Evolutionary conservation across 2,329 filamentous ascomycete genomes (phyloP).

Genomic region (Tricladium varicosporioides): DNA sequence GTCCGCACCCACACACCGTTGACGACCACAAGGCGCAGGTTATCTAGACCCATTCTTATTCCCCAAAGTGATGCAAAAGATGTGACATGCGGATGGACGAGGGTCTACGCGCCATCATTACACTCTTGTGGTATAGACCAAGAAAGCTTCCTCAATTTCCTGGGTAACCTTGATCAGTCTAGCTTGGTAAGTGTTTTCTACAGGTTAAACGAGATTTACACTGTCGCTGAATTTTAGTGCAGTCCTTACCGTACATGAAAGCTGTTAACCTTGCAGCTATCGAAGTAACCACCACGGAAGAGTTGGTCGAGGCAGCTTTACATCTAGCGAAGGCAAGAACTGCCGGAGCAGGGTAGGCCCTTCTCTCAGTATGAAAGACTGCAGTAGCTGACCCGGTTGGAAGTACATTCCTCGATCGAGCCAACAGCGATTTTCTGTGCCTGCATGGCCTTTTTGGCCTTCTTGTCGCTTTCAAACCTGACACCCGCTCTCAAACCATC

Average conservation of each 20-base stretch:
- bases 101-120: not conserved
- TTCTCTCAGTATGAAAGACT: not conserved
- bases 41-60: not conserved
- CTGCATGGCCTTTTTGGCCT: not conserved
- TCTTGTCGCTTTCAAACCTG: not conserved
- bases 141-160: not conserved
- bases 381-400: not conserved
- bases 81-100: not conserved
- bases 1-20: too few species aligned
- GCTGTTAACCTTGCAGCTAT: conserved; percentile 1
- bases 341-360: not conserved
- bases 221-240: not conserved
- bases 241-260: not conserved
- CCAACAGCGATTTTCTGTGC: not conserved
- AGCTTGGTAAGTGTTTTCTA: not conserved
- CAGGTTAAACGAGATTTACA: not conserved
- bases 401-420: not conserved
- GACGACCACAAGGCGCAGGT: not conserved
- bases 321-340: not conserved
- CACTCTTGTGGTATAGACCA: not conserved
- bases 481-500: not conserved
- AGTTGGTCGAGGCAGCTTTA: not conserved
- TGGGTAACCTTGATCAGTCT: not conserved
- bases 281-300: not conserved
- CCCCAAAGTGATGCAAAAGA: not conserved